phyloP scores from a whole-genome alignment of 2,329 filamentous ascomycete genomes.

The Fusarium sp. region DNA sequence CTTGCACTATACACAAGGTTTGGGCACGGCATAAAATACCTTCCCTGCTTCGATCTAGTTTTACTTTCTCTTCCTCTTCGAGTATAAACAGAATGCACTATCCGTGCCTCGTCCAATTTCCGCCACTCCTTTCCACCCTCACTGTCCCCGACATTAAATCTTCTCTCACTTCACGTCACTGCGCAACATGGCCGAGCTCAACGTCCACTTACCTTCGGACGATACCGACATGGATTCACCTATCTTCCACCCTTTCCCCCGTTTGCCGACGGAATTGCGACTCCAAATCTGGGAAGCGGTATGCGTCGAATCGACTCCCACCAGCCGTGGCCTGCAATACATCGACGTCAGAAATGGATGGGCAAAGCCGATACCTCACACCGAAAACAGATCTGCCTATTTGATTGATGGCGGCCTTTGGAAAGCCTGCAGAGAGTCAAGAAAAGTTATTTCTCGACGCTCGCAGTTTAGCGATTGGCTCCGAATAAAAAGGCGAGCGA shows the following conservation, averaged over 20 bases:
- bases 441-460: neutral
- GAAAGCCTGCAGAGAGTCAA: neutral
- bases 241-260: neutral
- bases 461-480: neutral
- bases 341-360: neutral
- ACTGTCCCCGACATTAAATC: rapidly evolving
- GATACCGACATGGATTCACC: neutral
- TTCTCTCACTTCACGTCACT: no score
- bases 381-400: neutral
- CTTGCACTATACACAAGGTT: no score
- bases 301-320: neutral
- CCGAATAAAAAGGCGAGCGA: neutral
- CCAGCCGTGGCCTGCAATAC: neutral
- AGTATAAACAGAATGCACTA: neutral
- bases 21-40: no score
- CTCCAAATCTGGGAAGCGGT: neutral
- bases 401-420: neutral
- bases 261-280: neutral
- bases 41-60: no score
- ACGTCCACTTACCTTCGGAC: neutral
- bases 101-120: rapidly evolving
- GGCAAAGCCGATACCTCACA: neutral
- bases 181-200: neutral
- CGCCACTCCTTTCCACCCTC: neutral
- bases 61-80: neutral